Evolutionary conservation across 1,284 basidiomycete genomes (phyloP), one percentile per base, ranked within the genome.

Genomic region (Mycena sp.): DNA sequence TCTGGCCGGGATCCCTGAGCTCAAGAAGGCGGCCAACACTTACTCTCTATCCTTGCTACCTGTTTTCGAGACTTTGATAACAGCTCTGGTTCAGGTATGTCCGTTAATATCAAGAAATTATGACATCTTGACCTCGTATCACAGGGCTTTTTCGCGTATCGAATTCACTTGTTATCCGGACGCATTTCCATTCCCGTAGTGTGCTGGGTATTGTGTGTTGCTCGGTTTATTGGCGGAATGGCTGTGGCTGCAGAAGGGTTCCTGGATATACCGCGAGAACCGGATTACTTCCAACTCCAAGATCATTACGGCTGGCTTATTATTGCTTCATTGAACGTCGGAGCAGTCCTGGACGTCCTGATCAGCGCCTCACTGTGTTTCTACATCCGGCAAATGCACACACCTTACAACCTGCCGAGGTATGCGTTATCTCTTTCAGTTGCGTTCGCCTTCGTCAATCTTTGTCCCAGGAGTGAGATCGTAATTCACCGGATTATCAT

Each of bases 111-210:
- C 32, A 35, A 6, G 9, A 52, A 28, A 38, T 11, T 40, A n/a
- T 21, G 5, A 32, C 19, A 35, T 30, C 2, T 21, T 16, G n/a
- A 37, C 4, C 6, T 17, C 17, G 35, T 43, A 26, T 29, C 19
- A 21, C 58, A 70, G 71, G 58, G 35, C 21, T 71, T 66, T 45
- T 71, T 71, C 40, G 62, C 64, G 16, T 68, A 69, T 28, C 69
- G 70, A 6, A 66, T 72, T 16, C 61, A 66, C 29, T 37, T 52
- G 4, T 60, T 72, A 11, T 69, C 69, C 2, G 56, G 59, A 6
- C 66, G 59, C 21, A 4, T 52, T 4, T 55, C 53, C 35, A 50
- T 71, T 46, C 48, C 56, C n/a, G 26, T 64, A 16, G 10, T 65
- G 7, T 69, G 70, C 37, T 68, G 67, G 59, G 14, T 53, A 2